Evolutionary conservation across 768 basidiomycete genomes (phyloP).

Genomic region (Boletus vinaceobasis): DNA sequence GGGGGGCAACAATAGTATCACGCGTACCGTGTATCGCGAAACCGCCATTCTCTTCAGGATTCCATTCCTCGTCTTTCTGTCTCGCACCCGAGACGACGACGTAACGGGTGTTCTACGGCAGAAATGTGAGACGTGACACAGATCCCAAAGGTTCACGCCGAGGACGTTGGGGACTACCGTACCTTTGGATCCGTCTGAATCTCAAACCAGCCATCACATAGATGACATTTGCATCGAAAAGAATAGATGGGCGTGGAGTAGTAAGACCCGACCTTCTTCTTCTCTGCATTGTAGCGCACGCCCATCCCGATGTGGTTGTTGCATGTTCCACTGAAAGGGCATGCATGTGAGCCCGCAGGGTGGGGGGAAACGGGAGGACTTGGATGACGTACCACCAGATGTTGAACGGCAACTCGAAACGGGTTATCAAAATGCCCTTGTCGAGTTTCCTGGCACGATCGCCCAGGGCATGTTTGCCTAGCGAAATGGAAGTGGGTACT

Average conservation of each 20-base stretch:
- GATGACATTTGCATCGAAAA: constrained; percentile 96
- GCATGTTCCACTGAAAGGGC: constrained; percentile 71
- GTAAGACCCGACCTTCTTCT: constrained; percentile 94
- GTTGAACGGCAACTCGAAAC: constrained; percentile 95
- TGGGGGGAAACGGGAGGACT: accelerated
- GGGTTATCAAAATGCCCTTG: constrained; percentile 91
- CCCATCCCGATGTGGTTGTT: constrained; percentile 98
- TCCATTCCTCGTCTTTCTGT: constrained; percentile 94
- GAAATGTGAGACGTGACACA: neutral
- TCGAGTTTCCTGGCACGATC: constrained; percentile 93
- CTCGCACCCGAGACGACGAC: constrained; percentile 91
- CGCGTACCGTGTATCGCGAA: constrained; percentile 78
- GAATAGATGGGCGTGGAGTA: constrained; percentile 92
- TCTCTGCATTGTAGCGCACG: constrained; percentile 99
- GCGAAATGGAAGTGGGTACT: constrained; percentile 1
- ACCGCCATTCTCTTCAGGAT: constrained; percentile 94
- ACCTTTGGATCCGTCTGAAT: constrained; percentile 98
- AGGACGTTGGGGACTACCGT: constrained; percentile 2
- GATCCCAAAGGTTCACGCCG: neutral
- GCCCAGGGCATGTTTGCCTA: constrained; percentile 92
- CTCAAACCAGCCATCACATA: constrained; percentile 97
- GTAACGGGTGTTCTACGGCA: constrained; percentile 83
- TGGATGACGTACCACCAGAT: constrained; percentile 78
- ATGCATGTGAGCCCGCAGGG: neutral
- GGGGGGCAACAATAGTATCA: neutral